Conservation (phyloP, 129 eudicot species). For the Erigeron canadensis region DNA sequence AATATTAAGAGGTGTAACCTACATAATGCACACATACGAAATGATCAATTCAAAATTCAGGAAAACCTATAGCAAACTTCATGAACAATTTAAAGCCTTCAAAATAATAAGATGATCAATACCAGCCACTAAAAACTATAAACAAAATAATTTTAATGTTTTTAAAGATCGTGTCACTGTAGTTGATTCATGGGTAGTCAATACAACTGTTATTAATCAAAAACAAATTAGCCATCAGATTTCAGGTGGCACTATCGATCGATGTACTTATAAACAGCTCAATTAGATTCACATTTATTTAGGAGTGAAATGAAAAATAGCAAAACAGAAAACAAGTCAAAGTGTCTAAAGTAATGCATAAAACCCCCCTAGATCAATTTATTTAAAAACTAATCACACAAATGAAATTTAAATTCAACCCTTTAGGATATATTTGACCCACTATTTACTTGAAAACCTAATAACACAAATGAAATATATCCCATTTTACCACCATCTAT, state of each 20-base stretch:
- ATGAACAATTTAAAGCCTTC: neutral
- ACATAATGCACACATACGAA: neutral
- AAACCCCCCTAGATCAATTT: neutral
- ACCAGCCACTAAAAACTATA: neutral
- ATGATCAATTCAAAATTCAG: neutral
- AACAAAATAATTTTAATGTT: neutral
- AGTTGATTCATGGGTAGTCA: neutral
- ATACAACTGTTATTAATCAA: neutral
- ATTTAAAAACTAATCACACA: neutral
- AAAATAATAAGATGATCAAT: neutral
- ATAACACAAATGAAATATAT: no score
- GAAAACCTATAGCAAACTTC: neutral
- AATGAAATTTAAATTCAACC: neutral
- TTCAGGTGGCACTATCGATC: neutral
- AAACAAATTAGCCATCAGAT: neutral
- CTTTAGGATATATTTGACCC: neutral
- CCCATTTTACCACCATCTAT: neutral
- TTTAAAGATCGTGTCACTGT: neutral
- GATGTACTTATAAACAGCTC: neutral
- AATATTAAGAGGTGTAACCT: conserved; percentile 84
- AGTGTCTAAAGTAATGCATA: no score
- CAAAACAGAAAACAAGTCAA: neutral
- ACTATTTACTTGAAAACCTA: no score
- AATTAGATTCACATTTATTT: neutral
- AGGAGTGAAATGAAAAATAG: neutral